phyloP scores from a whole-genome alignment of 208 protist genomes.

The Trypanosoma avium region DNA sequence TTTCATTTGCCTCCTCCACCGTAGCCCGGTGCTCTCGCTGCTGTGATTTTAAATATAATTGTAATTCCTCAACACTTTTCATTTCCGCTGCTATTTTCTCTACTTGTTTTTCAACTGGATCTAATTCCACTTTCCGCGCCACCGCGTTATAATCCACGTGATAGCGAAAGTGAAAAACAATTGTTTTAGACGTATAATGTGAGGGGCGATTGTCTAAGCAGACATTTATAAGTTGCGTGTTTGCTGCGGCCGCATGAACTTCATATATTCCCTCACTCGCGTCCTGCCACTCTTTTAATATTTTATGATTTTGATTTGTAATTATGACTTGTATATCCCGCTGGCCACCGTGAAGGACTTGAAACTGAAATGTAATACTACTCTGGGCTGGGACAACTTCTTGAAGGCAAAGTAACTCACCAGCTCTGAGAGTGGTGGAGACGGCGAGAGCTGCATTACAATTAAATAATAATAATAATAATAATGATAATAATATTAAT shows the following conservation, averaged over 20 bases:
- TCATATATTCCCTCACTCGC: conserved; percentile 34
- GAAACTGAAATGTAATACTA: conserved; percentile 41
- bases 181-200: conserved; percentile 32
- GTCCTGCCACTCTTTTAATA: conserved; percentile 30
- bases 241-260: conserved; percentile 24
- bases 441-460: conserved; percentile 7
- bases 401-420: conserved; percentile 29
- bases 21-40: conserved; percentile 72
- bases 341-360: conserved; percentile 23
- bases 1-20: conserved; percentile 57
- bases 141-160: conserved; percentile 27
- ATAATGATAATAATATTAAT: conserved; percentile 1
- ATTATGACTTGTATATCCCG: conserved; percentile 31
- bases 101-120: conserved; percentile 73
- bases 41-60: conserved; percentile 44
- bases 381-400: conserved; percentile 34
- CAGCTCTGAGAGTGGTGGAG: conserved; percentile 17
- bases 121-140: conserved; percentile 33
- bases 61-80: conserved; percentile 43
- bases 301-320: conserved; percentile 20
- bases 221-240: conserved; percentile 22
- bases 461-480: conserved; percentile 10
- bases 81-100: conserved; percentile 31
- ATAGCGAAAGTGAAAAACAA: conserved; percentile 56
- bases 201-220: conserved; percentile 58